Evolutionary conservation across 148 eudicot species (phyloP).

Genomic region (Rhododendron mucronatum): DNA sequence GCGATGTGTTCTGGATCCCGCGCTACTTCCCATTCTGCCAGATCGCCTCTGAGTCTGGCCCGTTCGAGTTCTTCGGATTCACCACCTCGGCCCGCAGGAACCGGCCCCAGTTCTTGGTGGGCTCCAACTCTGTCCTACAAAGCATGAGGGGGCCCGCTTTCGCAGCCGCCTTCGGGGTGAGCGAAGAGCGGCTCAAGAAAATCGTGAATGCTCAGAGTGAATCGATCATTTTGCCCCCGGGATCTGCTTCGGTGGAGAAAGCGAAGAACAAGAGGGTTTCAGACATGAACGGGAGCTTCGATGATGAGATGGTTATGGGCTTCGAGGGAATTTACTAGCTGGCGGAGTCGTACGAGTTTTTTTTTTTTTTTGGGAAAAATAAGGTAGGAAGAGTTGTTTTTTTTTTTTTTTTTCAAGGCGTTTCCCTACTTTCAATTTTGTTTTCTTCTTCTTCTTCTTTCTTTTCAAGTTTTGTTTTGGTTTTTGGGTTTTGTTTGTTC

Average conservation of each 20-base stretch:
- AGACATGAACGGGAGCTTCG: slow-evolving; percentile 21
- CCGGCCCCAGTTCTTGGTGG: slow-evolving; percentile 78
- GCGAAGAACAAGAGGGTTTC: neutral
- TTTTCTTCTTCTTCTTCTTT: no score
- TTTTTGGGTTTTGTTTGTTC: neutral
- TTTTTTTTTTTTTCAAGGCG: neutral
- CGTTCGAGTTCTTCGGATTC: slow-evolving; percentile 83
- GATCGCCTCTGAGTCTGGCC: slow-evolving; percentile 63
- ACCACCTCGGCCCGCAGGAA: slow-evolving; percentile 63
- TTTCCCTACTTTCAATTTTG: no score
- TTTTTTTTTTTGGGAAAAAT: neutral
- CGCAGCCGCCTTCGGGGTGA: slow-evolving; percentile 65
- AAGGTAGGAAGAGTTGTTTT: neutral
- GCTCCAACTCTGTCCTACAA: slow-evolving; percentile 51
- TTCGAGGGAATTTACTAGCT: neutral
- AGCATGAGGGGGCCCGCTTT: slow-evolving; percentile 63
- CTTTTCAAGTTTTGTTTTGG: neutral
- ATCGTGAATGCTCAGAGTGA: slow-evolving; percentile 54
- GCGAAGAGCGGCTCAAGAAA: slow-evolving; percentile 32
- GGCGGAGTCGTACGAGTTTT: neutral
- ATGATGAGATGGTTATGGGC: slow-evolving; percentile 31
- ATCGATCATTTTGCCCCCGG: slow-evolving; percentile 52
- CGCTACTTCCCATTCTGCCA: slow-evolving; percentile 93
- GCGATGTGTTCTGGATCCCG: slow-evolving; percentile 79
- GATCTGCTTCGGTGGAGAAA: slow-evolving; percentile 30